Conservation (phyloP, 2,329 filamentous ascomycete genomes). For the Fusarium sp. region DNA sequence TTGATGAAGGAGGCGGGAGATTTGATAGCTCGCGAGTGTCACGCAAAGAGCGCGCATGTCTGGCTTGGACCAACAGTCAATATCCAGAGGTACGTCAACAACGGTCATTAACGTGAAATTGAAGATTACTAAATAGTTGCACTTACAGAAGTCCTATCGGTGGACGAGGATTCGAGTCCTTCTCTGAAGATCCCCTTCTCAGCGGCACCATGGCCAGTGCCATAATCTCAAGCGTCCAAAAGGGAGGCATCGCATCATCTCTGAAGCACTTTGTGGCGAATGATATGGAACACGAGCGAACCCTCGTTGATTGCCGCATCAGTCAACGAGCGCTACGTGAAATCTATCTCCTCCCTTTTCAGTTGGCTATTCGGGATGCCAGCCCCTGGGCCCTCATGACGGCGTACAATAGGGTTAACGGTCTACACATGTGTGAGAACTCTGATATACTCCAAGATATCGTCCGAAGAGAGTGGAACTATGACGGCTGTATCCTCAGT, state of each 20-base stretch:
- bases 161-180: conserved; percentile 68
- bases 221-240: conserved; percentile 65
- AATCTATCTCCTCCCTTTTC: not conserved
- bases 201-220: conserved; percentile 64
- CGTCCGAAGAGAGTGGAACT: conserved; percentile 67
- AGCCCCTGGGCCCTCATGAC: conserved; percentile 67
- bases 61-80: conserved; percentile 72
- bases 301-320: conserved; percentile 59
- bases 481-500: conserved; percentile 67
- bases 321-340: not conserved
- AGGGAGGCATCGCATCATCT: conserved; percentile 64
- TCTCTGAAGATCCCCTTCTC: conserved; percentile 68
- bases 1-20: conserved; percentile 62
- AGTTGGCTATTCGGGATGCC: conserved; percentile 51
- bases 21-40: conserved; percentile 63
- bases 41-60: conserved; percentile 66
- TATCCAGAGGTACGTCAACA: conserved; percentile 56
- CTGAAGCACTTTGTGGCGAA: conserved; percentile 72
- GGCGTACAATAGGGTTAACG: conserved; percentile 69
- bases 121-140: not conserved
- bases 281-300: conserved; percentile 68
- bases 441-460: conserved; percentile 60
- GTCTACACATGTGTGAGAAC: conserved; percentile 65
- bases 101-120: not conserved
- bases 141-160: conserved; percentile 61